phyloP scores from a whole-genome alignment of 495 filamentous ascomycete species.

The Xylaria venustula region DNA sequence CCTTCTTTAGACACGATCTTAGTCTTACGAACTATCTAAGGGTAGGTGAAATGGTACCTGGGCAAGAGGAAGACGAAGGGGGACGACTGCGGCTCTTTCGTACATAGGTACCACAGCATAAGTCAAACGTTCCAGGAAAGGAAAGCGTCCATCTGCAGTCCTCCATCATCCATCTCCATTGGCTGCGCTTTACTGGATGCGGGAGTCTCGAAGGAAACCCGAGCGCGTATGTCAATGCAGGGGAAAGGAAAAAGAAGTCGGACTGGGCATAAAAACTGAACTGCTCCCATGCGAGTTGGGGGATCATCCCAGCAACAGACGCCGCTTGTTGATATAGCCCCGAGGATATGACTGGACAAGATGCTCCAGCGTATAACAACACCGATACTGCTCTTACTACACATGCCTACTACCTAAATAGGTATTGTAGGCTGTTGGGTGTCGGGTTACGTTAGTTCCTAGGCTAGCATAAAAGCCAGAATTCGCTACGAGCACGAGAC shows the following conservation, averaged over 20 bases:
- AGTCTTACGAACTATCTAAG: too few species aligned
- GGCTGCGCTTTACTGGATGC: neutral
- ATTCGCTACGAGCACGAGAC: neutral
- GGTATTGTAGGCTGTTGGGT: too few species aligned
- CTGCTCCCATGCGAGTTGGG: neutral
- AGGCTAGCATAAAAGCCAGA: neutral
- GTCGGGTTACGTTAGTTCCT: too few species aligned
- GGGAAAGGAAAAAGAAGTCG: constrained; percentile 5
- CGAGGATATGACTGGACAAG: constrained; percentile 2
- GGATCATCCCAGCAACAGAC: constrained; percentile 1
- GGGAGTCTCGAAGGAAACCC: constrained; percentile 6
- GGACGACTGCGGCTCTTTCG: constrained; percentile 7
- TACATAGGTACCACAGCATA: neutral
- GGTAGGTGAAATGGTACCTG: neutral
- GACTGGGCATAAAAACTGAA: neutral
- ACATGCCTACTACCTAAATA: neutral
- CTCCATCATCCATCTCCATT: neutral
- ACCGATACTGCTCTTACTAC: neutral
- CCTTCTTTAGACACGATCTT: too few species aligned
- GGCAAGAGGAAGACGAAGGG: too few species aligned
- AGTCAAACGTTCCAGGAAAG: neutral
- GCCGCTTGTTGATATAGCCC: neutral
- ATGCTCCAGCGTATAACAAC: neutral
- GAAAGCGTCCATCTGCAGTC: constrained; percentile 7
- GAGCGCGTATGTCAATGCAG: constrained; percentile 8